A percentile compares a stretch with the other conserved stretches of the same genome.
Evolutionary conservation across 257 asterid genomes (phyloP).

Genomic region (Ophiorrhiza pumila): DNA sequence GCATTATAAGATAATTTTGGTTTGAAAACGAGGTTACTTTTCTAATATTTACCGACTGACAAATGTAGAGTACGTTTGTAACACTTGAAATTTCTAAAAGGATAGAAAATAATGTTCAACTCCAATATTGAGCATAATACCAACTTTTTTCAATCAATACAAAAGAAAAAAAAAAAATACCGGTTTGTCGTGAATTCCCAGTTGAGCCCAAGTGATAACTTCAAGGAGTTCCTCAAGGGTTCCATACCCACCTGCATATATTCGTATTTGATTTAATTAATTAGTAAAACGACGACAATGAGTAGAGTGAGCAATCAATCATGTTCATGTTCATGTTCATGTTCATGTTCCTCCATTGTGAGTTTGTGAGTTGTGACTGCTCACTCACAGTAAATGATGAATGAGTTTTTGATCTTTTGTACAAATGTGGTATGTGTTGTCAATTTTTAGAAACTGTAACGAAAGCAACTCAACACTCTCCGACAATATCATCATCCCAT

Average conservation of each 20-base stretch:
- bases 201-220: conserved; percentile 98
- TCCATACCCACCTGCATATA: conserved; percentile 82
- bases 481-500: background rate
- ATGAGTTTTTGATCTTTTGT: conserved; percentile 2
- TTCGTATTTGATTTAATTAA: background rate
- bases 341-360: too few relatives aligned
- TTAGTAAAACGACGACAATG: background rate
- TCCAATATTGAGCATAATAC: background rate
- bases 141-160: background rate
- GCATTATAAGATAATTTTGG: too few relatives aligned
- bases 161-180: conserved; percentile 27
- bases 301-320: too few relatives aligned
- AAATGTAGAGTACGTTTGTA: too few relatives aligned
- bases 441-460: conserved; percentile 5
- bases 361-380: too few relatives aligned
- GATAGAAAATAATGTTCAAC: background rate
- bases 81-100: background rate
- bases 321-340: too few relatives aligned
- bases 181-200: conserved; percentile 92
- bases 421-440: conserved; percentile 14
- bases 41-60: too few relatives aligned
- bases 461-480: conserved; percentile 21
- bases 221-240: conserved; percentile 88
- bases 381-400: background rate
- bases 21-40: too few relatives aligned